phyloP scores from a whole-genome alignment of 148 eudicot genomes.

The Rhododendron vialii region DNA sequence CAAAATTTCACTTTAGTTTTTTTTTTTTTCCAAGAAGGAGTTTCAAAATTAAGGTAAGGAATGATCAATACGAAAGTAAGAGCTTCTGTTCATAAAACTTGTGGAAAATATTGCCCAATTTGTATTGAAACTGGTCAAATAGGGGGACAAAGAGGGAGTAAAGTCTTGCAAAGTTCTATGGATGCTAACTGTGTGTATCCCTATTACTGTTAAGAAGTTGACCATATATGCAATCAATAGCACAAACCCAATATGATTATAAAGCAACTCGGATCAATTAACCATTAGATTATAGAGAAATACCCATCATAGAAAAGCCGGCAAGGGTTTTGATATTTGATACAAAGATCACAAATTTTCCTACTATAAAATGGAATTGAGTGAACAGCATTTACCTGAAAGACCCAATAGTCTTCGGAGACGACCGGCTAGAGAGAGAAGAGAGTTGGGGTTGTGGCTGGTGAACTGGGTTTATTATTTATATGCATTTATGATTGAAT shows the following conservation, averaged over 20 bases:
- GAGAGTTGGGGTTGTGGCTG: background rate
- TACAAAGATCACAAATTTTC: background rate
- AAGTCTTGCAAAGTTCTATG: background rate
- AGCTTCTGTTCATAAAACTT: background rate
- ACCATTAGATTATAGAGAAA: background rate
- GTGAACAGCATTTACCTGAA: background rate
- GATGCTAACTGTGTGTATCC: background rate
- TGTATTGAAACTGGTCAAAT: background rate
- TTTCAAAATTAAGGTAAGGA: background rate
- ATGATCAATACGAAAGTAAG: background rate
- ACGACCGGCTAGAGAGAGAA: background rate
- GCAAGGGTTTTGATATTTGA: background rate
- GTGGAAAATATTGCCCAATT: background rate
- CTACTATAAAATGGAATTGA: background rate
- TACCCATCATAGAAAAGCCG: background rate
- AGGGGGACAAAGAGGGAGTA: background rate
- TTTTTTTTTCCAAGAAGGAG: background rate
- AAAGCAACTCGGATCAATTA: background rate
- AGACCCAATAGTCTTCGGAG: background rate
- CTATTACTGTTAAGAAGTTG: background rate
- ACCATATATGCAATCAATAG: background rate
- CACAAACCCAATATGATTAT: background rate
- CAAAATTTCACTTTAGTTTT: background rate
- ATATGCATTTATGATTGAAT: background rate
- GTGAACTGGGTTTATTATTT: background rate